Base-by-base conservation (phyloP, 495 filamentous ascomycete genomes). In the Lasiosphaeris hirsuta region DNA sequence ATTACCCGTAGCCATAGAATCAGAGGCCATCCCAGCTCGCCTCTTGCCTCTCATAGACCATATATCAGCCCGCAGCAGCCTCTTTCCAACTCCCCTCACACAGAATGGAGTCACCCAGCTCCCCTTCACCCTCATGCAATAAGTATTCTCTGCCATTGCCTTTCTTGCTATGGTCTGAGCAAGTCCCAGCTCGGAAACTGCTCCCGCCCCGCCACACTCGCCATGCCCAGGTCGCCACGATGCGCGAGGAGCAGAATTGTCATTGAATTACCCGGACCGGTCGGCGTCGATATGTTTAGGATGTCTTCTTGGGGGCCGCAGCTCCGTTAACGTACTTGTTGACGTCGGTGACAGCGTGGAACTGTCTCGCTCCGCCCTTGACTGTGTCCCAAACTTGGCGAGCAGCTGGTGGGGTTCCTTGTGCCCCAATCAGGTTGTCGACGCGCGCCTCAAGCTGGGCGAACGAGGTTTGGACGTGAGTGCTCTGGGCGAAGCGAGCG, bases 401-500 rank as follows among this genome's bases (percentile, higher is more conserved):
- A 45, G 82, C 87, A n/a, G 77, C 85, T 4, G 94, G 92, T 1
- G 95, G 94, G 41, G 87, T 90, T 71, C 84, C 86, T 78, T 96
- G 90, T 70, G 91, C 90, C 51, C 89, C 88, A 42, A 95, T 78
- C 13, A 90, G 72, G 49, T 87, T 84, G 76, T 98, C 93, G 44
- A 88, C 79, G 56, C 90, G 83, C 19, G 85, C 84, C 60, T 84
- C 86, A 51, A 93, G 69, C 56, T 87, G 81, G 56, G 78, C 75
- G 63, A 97, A 84, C 39, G 90, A 87, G 61, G 84, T 83, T 76
- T 93, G 88, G 30, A 97, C 89, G 65, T 97, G 97, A 51, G 72
- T 81, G 79, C 92, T 96, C 81, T 97, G 95, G 55, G 90, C 81
- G 72, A 86, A 92, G 63, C 94, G 83, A 37, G 91, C 86, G 51